A percentile compares a stretch with the other conserved stretches of the same genome.
phyloP scores from a whole-genome alignment of 139 green algal genomes.

The Chlamydomonas schloesseri region DNA sequence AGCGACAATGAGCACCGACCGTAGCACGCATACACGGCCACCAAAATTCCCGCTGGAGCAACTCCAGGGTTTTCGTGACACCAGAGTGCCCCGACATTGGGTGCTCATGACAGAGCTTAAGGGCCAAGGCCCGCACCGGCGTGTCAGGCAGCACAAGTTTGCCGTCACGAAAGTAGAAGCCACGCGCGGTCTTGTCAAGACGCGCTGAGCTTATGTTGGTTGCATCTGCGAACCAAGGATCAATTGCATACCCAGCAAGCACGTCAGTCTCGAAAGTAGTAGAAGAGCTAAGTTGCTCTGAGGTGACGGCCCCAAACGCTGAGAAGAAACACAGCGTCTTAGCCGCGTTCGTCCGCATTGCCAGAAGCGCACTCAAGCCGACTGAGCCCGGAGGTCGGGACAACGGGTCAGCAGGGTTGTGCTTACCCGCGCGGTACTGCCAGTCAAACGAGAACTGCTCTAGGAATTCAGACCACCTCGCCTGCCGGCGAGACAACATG shows the following conservation, averaged over 20 bases:
- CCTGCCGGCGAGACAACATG: neutral
- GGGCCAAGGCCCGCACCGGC: no score
- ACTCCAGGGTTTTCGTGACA: neutral
- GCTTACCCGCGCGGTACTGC: neutral
- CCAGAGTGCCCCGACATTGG: neutral
- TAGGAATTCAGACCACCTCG: neutral
- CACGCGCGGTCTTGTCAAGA: neutral
- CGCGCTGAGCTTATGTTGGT: neutral
- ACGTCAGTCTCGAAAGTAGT: no score
- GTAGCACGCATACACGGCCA: neutral
- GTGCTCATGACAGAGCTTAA: neutral
- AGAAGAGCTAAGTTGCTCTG: no score
- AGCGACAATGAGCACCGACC: neutral
- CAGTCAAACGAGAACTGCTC: conserved; percentile 1
- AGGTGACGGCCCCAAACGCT: no score
- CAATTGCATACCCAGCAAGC: neutral
- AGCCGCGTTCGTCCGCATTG: no score
- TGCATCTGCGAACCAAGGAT: neutral
- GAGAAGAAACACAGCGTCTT: no score
- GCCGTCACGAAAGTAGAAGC: neutral
- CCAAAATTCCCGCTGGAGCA: neutral
- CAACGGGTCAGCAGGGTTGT: neutral
- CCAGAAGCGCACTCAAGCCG: no score
- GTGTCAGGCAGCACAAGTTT: neutral
- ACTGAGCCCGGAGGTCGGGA: neutral